Base-by-base conservation (phyloP, 23 red algal genomes). In the Gracilaria domingensis region DNA sequence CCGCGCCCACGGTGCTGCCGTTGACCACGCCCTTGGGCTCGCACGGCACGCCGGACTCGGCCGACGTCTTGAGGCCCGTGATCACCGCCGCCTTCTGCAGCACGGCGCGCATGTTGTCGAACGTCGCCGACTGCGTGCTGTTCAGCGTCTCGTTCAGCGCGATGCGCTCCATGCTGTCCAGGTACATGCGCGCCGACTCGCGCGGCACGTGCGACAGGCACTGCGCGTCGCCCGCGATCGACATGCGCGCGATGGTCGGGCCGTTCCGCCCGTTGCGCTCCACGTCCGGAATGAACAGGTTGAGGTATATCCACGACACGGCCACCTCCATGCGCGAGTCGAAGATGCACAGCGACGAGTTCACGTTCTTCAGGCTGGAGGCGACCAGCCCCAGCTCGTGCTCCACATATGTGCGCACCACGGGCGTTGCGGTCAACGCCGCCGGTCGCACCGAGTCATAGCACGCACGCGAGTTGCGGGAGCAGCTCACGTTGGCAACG, bases 181-280 rank as follows among this genome's bases (percentile, higher is more conserved):
- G 36, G 17, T 74, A 74, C 69, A 74, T 74, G 16, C 69, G 69
- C 34, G 36, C 39, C 36, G 69, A 74, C 39, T 74, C 23, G 5
- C 69, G 69, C 11, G 69, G 69, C 9, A 74, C 37, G 7, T 42
- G 11, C 69, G 69, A 42, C 17, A 74, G 34, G 21, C 69, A 74
- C 24, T 36, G 69, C 4, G 69, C 69, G 12, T 45, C 28, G 12
- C 69, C 69, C 16, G n/a, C 45, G 44, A 74, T 74, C 39, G 7
- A 45, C 69, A 74, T 8, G 21, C 69, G 34, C 34, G 21, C 12
- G 6, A 74, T 74, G 5, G 69, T 45, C 3, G 69, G 69, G 1
- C 69, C 69, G 21, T 74, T 74, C 28, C 69, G 69, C 45, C 69
- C 69, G 24, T 74, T 45, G n/a, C 69, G 34, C 39, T 74, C 69